Evolutionary conservation across 2,329 filamentous ascomycete genomes (phyloP), one percentile per base, ranked within the genome.

Genomic region (Zymoseptoria brevis): DNA sequence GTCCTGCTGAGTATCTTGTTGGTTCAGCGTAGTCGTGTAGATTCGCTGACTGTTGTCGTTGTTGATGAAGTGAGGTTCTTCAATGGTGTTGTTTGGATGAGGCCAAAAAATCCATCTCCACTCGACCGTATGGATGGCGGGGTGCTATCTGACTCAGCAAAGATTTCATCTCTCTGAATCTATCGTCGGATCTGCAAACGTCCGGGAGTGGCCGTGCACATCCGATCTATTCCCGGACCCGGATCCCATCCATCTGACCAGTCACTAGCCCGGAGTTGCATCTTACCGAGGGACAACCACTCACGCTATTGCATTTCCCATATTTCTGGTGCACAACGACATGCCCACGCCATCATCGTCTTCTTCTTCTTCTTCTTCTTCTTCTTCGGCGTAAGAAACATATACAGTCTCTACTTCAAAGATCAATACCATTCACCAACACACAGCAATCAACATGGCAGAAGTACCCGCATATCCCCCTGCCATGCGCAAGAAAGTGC

Each of bases 401-500:
- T 16, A 41, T 16, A 41, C 35, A 41, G 35, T 41, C 35, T 16
- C 35, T 41, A 41, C 35, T 16, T 11, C 35, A 41, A 41, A 41
- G 16, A 16, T 16, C 26, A 8, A 29, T 29, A 29, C 26, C 26
- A 16, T 41, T 13, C 35, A 11, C 3, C 35, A 13, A 41, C 9
- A 41, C 49, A 50, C 49, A 50, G 4, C 52, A 26, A 4, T 30
- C 22, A 30, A 30, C 53, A 55, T 55, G 53, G 53, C 53, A n/a
- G 52, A 29, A 19, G 9, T n/a, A 24, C 29, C 21, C 24, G 29
- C 30, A 35, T 55, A 26, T 19, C 22, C 51, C 2, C 51, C 51
- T 13, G 19, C 19, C 22, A 53, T 61, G 53, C 63, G 64, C 24
- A 64, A 66, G 57, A 66, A 65, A 56, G 64, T 66, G 49, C 56